Percentiles rank a stretch among this genome's conserved stretches.
phyloP scores from a whole-genome alignment of 805 yeast genomes.

The Limtongia smithiae region DNA sequence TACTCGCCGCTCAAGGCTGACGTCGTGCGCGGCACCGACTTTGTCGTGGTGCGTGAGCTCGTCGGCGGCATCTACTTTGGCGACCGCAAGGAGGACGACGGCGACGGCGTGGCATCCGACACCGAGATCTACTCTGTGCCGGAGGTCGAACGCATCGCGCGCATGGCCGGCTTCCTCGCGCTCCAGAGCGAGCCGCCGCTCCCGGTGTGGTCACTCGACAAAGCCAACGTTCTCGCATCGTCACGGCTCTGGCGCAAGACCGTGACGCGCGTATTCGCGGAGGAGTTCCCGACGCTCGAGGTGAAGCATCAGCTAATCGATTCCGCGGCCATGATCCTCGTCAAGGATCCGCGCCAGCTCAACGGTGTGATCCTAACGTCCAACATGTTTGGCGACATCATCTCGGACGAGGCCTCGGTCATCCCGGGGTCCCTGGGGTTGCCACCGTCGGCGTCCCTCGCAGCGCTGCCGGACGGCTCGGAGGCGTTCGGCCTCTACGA shows the following conservation, averaged over 20 bases:
- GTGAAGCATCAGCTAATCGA: conserved; percentile 94
- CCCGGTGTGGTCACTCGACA: conserved; percentile 94
- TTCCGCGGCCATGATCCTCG: conserved; percentile 97
- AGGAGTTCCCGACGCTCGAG: conserved; percentile 85
- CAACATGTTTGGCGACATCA: conserved; percentile 98
- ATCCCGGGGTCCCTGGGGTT: conserved; percentile 97
- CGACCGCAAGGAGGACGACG: conserved; percentile 87
- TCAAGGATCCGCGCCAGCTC: conserved; percentile 83
- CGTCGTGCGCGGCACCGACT: conserved; percentile 84
- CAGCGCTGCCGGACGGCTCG: conserved; percentile 94
- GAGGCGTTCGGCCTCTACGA: conserved; percentile 93
- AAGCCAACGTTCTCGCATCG: conserved; percentile 95
- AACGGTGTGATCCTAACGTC: conserved; percentile 91
- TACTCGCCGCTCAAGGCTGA: conserved; percentile 85
- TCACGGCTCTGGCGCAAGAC: conserved; percentile 95
- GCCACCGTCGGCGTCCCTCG: conserved; percentile 92
- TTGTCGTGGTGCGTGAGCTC: conserved; percentile 89
- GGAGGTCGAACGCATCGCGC: conserved; percentile 91
- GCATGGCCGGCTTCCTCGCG: conserved; percentile 98
- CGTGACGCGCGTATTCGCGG: conserved; percentile 74
- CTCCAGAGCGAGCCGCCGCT: conserved; percentile 89
- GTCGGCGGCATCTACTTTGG: conserved; percentile 99
- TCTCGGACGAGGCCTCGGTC: conserved; percentile 95
- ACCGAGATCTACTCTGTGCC: conserved; percentile 88
- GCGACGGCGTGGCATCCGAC: conserved; percentile 83